phyloP scores from a whole-genome alignment of 768 basidiomycete species.

The Pluteus cervinus region DNA sequence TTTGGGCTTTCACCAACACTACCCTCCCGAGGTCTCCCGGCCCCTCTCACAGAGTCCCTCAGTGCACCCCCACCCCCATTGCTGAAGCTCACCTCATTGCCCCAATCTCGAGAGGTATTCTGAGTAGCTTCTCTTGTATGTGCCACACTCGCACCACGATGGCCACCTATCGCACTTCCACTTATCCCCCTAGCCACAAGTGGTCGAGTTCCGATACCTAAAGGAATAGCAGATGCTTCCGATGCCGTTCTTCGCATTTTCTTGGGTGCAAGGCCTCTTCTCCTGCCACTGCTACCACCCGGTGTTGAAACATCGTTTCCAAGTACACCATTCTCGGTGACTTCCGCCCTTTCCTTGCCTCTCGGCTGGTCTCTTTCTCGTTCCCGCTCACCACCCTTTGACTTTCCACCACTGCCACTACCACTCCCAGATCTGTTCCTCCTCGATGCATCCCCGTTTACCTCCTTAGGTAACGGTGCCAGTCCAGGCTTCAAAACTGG shows the following conservation, averaged over 20 bases:
- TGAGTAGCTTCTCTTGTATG: too few relatives aligned
- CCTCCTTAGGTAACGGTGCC: conserved; percentile 38
- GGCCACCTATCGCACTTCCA: too few relatives aligned
- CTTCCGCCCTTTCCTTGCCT: too few relatives aligned
- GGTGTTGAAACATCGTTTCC: conserved; percentile 10
- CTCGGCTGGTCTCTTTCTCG: conserved; percentile 13
- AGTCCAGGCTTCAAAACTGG: conserved; percentile 71
- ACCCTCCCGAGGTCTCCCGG: conserved; percentile 5
- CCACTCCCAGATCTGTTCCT: too few relatives aligned
- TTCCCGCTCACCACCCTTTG: conserved; percentile 14
- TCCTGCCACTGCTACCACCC: conserved; percentile 14
- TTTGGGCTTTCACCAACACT: conserved; percentile 2
- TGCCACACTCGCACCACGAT: too few relatives aligned
- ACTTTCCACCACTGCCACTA: too few relatives aligned
- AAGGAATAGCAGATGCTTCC: conserved; percentile 43
- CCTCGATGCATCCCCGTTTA: conserved; percentile 13
- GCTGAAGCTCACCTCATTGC: too few relatives aligned
- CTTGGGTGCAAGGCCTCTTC: conserved; percentile 48
- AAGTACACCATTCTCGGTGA: too few relatives aligned
- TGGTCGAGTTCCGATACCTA: too few relatives aligned
- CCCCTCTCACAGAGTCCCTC: conserved; percentile 7
- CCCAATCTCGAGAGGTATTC: too few relatives aligned
- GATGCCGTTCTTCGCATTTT: conserved; percentile 64
- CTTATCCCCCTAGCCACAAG: too few relatives aligned
- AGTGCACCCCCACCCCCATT: conserved; percentile 8